Conservation (phyloP, 305 asterid genomes). For the Rubia peregrina region DNA sequence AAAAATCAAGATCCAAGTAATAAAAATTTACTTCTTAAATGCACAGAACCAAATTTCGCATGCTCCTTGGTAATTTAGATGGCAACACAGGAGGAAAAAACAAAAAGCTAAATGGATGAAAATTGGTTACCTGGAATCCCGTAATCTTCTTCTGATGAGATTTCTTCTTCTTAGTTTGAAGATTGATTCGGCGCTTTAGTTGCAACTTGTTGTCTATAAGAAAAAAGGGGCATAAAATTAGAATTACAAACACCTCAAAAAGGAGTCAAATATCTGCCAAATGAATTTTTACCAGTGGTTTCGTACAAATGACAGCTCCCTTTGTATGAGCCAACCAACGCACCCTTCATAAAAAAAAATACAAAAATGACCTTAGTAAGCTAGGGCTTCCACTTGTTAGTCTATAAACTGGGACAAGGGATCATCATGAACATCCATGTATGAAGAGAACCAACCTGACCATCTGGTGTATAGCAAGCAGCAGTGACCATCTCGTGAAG, state of each 20-base stretch:
- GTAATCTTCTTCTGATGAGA: conserved; percentile 90
- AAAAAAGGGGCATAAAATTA: neutral
- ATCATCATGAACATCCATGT: neutral
- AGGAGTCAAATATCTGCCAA: conserved; percentile 2
- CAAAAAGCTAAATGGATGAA: neutral
- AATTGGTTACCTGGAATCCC: conserved; percentile 72
- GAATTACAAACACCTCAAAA: neutral
- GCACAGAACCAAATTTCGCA: neutral
- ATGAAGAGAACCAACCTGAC: conserved; percentile 55
- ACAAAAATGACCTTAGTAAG: conserved; percentile 11
- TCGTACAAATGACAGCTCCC: conserved; percentile 84
- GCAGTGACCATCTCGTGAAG: conserved; percentile 99
- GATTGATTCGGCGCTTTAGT: conserved; percentile 57
- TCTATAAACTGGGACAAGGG: conserved; percentile 8
- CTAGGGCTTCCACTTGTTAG: conserved; percentile 1
- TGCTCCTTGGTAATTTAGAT: neutral
- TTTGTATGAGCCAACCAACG: conserved; percentile 92
- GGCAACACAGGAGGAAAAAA: neutral
- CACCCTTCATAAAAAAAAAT: conserved; percentile 45
- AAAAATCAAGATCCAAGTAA: neutral
- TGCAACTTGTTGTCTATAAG: conserved; percentile 44
- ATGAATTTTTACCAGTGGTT: conserved; percentile 55
- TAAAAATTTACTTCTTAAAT: neutral
- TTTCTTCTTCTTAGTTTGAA: conserved; percentile 88
- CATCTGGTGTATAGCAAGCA: conserved; percentile 98